A percentile compares a stretch with the other conserved stretches of the same genome.
phyloP scores from a whole-genome alignment of 2,329 filamentous ascomycete species.

The Colletotrichum zoysiae region DNA sequence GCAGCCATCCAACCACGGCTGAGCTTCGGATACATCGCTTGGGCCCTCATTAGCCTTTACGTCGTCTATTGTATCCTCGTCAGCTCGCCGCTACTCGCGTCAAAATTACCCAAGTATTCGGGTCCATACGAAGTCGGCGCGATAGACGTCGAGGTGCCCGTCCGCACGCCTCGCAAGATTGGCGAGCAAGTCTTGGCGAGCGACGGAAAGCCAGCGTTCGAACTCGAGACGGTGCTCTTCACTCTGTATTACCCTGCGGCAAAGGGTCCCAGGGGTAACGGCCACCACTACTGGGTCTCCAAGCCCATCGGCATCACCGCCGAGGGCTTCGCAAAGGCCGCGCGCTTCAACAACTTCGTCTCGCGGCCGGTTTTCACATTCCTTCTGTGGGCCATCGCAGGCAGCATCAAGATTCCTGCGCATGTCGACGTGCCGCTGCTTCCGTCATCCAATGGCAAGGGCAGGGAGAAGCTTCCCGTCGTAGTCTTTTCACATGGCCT shows the following conservation, averaged over 20 bases:
- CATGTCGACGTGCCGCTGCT: constrained; percentile 60
- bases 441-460: constrained; percentile 43
- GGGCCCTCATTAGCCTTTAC: constrained; percentile 50
- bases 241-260: constrained; percentile 62
- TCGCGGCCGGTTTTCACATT: constrained; percentile 58
- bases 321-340: constrained; percentile 61
- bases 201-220: constrained; percentile 56
- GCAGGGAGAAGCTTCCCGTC: constrained; percentile 54
- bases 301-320: constrained; percentile 59
- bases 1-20: constrained; percentile 49
- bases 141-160: constrained; percentile 61
- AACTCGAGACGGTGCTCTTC: constrained; percentile 62
- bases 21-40: constrained; percentile 52
- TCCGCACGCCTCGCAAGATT: constrained; percentile 49
- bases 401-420: constrained; percentile 61
- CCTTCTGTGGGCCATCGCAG: constrained; percentile 57
- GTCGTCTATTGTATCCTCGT: constrained; percentile 55
- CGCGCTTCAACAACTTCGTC: constrained; percentile 58
- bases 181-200: constrained; percentile 52
- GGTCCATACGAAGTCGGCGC: constrained; percentile 60
- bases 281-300: constrained; percentile 59
- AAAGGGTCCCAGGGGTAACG: constrained; percentile 45
- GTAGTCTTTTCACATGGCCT: constrained; percentile 67
- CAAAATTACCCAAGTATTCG: constrained; percentile 58
- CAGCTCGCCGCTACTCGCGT: constrained; percentile 58